Conservation (phyloP, 2,329 filamentous ascomycete species). For the Neonectria sp. region DNA sequence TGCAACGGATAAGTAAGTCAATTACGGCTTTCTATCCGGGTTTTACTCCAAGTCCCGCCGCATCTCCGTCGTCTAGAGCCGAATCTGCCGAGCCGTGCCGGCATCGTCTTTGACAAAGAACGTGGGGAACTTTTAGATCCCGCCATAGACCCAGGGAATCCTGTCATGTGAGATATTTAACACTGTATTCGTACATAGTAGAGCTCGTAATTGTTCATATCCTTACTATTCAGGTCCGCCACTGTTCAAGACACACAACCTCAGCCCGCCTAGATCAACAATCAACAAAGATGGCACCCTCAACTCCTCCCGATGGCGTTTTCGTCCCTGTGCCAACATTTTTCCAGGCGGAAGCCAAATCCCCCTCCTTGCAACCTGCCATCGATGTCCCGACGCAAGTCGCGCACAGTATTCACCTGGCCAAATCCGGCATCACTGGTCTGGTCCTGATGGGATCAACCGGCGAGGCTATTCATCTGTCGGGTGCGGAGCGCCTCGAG, state of each 20-base stretch:
- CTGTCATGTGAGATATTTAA: background rate
- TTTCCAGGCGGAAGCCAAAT: conserved; percentile 61
- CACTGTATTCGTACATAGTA: background rate
- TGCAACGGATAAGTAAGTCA: background rate
- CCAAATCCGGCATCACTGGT: conserved; percentile 70
- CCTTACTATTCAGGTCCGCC: background rate
- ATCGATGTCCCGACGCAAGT: conserved; percentile 71
- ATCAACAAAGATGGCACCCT: conserved; percentile 6
- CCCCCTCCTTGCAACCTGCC: conserved; percentile 42
- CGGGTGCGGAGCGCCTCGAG: conserved; percentile 66
- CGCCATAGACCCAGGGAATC: background rate
- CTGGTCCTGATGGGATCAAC: conserved; percentile 75
- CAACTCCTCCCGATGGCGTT: conserved; percentile 65
- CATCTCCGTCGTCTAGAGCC: background rate
- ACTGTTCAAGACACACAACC: background rate
- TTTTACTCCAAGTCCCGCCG: background rate
- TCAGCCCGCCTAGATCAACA: background rate
- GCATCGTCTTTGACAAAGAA: background rate
- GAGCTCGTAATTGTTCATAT: background rate
- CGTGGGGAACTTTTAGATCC: background rate
- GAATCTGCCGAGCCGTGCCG: background rate
- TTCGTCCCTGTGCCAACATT: conserved; percentile 75
- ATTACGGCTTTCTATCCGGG: conserved; percentile 3
- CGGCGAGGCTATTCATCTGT: conserved; percentile 74
- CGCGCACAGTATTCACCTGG: conserved; percentile 72